Percentiles rank a stretch among this genome's conserved stretches.
phyloP scores from a whole-genome alignment of 2,329 filamentous ascomycete genomes.

The Trichothecium roseum region DNA sequence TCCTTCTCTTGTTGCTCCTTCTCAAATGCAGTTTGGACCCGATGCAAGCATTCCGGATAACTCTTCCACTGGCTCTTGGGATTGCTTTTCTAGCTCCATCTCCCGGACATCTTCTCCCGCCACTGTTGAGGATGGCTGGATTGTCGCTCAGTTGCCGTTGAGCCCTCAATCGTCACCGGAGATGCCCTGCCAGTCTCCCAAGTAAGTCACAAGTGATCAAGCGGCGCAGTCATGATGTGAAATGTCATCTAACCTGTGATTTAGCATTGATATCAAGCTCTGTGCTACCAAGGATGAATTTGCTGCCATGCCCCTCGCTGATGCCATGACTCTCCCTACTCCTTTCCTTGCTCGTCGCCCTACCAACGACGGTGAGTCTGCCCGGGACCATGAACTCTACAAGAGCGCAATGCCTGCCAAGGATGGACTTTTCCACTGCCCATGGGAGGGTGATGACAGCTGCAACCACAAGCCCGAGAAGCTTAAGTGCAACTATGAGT shows the following conservation, averaged over 20 bases:
- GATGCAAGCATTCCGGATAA: constrained; percentile 36
- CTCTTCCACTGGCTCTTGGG: constrained; percentile 42
- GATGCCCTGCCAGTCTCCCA: constrained; percentile 39
- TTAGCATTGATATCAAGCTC: constrained; percentile 12
- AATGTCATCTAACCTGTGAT: constrained; percentile 3
- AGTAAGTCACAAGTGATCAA: constrained; percentile 29
- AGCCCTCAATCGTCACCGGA: constrained; percentile 34
- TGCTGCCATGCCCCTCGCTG: constrained; percentile 14
- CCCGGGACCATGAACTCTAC: constrained; percentile 60
- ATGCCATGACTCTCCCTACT: constrained; percentile 18
- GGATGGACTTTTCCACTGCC: constrained; percentile 90
- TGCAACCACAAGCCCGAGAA: constrained; percentile 91
- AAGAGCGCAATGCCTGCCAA: constrained; percentile 50
- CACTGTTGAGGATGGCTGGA: constrained; percentile 38
- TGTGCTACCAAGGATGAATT: constrained; percentile 14
- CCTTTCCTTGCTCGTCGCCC: constrained; percentile 35
- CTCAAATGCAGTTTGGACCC: constrained; percentile 44
- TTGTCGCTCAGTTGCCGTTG: constrained; percentile 10
- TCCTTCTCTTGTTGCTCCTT: constrained; percentile 37
- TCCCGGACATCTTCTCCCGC: constrained; percentile 41
- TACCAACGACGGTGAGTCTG: constrained; percentile 44
- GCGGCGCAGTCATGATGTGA: neutral
- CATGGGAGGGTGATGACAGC: constrained; percentile 58
- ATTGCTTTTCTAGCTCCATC: constrained; percentile 40
- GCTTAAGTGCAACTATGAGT: constrained; percentile 99